Base-by-base conservation (phyloP, 129 eudicot species). In the Centella asiatica region DNA sequence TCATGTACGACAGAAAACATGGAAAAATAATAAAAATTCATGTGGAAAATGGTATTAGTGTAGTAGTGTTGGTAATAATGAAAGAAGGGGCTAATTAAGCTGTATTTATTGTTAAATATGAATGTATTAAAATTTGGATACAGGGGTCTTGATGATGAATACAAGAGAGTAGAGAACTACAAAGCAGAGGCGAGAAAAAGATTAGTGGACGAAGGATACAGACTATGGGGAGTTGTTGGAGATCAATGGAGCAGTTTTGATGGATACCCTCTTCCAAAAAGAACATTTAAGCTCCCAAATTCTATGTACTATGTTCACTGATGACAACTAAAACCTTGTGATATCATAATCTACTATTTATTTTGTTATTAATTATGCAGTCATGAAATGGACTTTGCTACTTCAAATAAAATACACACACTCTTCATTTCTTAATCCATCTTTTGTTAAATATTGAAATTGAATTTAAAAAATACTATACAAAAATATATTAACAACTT, bases 161-260 rank as follows among this genome's bases (percentile, higher is more conserved):
- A 9, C 18, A 42, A 48, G 25, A 15, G 14, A 13, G 77, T 73
- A 27, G 32, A 66, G 8, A 49, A 66, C 37, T 73, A 65, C 68
- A 73, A 73, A 18, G 77, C 77, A 0, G 77, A 58, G n/a, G 68
- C 63, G 17, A 74, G 78, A 33, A 60, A 60, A 28, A 37, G 36
- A 32, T 60, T 74, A 63, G 69, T 60, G 6, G 66, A 51, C 5
- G 58, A 52, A 24, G 78, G 78, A 31, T 60, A 74, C 32, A 36
- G 73, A 1, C 20, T 74, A 4, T 74, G 78, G 78, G 78, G 73
- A 31, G 61, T 74, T 24, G 24, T 67, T 13, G 78, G 78, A 22
- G 73, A 74, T 39, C 78, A 74, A 6, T 74, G 78, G 78, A 67
- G 78, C 72, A 74, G 78, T 44, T 51, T 74, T 50, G 69, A 67